These are phyloP conservation scores for Phylloporus gajari DNA, from an alignment of 1,284 basidiomycete species.

Conservation along the genomic window DNA sequence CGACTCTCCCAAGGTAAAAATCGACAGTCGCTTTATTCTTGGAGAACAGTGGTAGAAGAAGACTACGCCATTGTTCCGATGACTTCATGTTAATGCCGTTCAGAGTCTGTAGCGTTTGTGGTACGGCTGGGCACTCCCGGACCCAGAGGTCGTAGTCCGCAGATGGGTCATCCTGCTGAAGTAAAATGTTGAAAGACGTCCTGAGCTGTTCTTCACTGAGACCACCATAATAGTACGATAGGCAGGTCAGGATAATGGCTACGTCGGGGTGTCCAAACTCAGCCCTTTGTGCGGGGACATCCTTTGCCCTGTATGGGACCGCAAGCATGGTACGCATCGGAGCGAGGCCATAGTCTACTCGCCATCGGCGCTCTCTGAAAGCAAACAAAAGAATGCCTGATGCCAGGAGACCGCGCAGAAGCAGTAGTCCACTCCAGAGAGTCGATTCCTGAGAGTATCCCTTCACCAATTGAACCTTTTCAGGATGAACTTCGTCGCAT, in stretches of 20 bases:
- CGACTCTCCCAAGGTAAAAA: constrained; percentile 54
- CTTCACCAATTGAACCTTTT: constrained; percentile 34
- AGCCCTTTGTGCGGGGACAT: constrained; percentile 55
- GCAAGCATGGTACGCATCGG: constrained; percentile 54
- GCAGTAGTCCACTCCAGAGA: constrained; percentile 48
- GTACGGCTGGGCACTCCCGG: constrained; percentile 30
- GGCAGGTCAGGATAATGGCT: constrained; percentile 55
- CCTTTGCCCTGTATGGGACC: constrained; percentile 63
- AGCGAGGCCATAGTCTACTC: constrained; percentile 64
- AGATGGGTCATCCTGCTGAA: constrained; percentile 53
- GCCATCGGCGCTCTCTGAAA: constrained; percentile 57
- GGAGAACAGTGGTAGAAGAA: constrained; percentile 48
- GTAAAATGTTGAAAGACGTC: constrained; percentile 48
- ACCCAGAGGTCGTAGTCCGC: constrained; percentile 57
- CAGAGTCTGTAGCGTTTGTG: constrained; percentile 41
- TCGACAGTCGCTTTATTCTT: constrained; percentile 53
- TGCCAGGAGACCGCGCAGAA: constrained; percentile 55
- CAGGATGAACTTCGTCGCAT: neutral
- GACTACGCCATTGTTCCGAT: constrained; percentile 40
- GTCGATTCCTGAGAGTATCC: constrained; percentile 19
- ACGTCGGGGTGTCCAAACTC: constrained; percentile 66
- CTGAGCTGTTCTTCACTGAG: constrained; percentile 50
- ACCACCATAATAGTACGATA: constrained; percentile 61
- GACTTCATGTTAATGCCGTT: constrained; percentile 55
- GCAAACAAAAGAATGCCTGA: constrained; percentile 55